phyloP scores from a whole-genome alignment of 2,329 filamentous ascomycete species.

The Colletotrichum musicola region DNA sequence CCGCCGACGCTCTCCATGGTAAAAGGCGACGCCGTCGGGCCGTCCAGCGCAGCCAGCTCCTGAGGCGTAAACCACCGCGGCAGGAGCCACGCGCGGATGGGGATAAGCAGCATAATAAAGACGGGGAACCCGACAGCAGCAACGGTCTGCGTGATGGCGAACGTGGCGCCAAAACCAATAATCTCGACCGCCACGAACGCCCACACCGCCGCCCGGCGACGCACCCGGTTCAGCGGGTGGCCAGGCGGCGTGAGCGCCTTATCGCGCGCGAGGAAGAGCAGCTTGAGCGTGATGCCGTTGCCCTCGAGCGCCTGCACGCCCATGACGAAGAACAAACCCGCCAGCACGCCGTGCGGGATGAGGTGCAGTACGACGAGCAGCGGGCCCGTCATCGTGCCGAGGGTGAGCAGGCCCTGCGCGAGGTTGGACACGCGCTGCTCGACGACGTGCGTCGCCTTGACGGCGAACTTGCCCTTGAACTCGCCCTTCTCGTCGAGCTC shows the following conservation, averaged over 20 bases:
- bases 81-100: conserved; percentile 73
- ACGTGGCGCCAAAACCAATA: conserved; percentile 79
- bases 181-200: conserved; percentile 77
- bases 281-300: conserved; percentile 82
- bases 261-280: conserved; percentile 78
- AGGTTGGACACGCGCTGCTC: conserved; percentile 86
- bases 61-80: conserved; percentile 74
- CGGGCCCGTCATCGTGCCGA: conserved; percentile 83
- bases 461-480: conserved; percentile 68
- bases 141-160: conserved; percentile 86
- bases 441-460: conserved; percentile 72
- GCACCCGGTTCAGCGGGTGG: conserved; percentile 73
- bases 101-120: conserved; percentile 78
- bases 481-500: conserved; percentile 65
- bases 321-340: conserved; percentile 88
- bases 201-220: conserved; percentile 74
- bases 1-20: too few species aligned
- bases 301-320: conserved; percentile 80
- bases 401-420: conserved; percentile 80
- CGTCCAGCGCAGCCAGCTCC: too few species aligned
- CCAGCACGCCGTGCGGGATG: conserved; percentile 83
- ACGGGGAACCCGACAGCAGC: conserved; percentile 86
- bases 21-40: too few species aligned
- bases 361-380: conserved; percentile 80
- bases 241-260: conserved; percentile 67